These are phyloP conservation scores for Oryza punctata DNA, from an alignment of 176 grass and related monocot species.

Conservation along the genomic window DNA sequence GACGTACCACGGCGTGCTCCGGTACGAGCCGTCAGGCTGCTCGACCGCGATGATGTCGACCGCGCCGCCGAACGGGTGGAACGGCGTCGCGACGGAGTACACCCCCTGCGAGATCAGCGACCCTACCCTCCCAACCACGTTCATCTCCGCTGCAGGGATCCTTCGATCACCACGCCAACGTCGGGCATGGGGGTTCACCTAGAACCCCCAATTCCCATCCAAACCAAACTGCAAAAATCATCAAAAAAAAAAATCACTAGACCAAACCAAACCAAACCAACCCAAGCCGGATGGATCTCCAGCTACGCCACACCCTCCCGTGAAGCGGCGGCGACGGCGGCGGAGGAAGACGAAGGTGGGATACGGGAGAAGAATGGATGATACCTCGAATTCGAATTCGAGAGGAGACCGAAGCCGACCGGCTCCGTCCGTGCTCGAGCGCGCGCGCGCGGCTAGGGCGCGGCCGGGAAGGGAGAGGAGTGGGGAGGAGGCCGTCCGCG, in stretches of 20 bases:
- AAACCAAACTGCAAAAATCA: background rate
- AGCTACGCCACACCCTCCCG: background rate
- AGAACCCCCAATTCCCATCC: background rate
- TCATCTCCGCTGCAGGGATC: conserved; percentile 54
- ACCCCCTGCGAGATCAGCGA: conserved; percentile 93
- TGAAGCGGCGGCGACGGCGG: too few relatives aligned
- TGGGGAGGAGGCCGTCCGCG: background rate
- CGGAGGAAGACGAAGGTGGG: background rate
- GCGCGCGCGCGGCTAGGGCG: background rate
- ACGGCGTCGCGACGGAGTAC: conserved; percentile 94
- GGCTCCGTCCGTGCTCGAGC: background rate
- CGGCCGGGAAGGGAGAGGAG: background rate
- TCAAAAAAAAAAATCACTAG: background rate
- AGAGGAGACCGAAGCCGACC: background rate
- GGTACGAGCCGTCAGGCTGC: conserved; percentile 93
- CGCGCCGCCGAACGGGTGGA: conserved; percentile 93
- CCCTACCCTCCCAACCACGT: conserved; percentile 86
- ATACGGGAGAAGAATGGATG: background rate
- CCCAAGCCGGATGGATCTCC: background rate
- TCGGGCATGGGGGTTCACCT: background rate
- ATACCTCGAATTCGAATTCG: background rate
- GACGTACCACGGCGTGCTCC: conserved; percentile 98
- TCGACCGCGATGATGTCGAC: conserved; percentile 93
- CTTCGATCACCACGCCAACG: conserved; percentile 6
- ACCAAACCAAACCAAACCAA: background rate